These are phyloP conservation scores for Dentipellis fragilis DNA, from an alignment of 768 basidiomycete genomes.

Conservation along the genomic window DNA sequence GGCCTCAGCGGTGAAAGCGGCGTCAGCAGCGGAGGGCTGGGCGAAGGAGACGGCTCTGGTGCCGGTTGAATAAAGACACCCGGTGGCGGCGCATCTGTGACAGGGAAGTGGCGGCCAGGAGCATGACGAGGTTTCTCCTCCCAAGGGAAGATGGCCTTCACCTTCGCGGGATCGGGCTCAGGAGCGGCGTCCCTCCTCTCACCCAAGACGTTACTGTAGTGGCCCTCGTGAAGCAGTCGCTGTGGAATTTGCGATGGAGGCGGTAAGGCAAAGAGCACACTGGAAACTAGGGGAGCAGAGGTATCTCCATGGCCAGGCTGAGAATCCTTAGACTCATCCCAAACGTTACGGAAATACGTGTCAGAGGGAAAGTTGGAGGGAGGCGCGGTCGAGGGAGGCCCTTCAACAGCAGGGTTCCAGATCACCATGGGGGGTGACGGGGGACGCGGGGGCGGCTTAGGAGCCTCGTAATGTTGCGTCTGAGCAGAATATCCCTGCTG, in stretches of 20 bases:
- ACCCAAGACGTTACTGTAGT: conserved; percentile 55
- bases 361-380: conserved; percentile 55
- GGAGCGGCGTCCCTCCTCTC: conserved; percentile 33
- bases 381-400: conserved; percentile 60
- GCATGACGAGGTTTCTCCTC: conserved; percentile 62
- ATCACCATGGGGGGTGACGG: conserved; percentile 52
- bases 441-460: conserved; percentile 30
- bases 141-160: conserved; percentile 91
- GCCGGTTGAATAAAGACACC: conserved; percentile 10
- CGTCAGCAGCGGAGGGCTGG: conserved; percentile 16
- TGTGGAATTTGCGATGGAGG: conserved; percentile 56
- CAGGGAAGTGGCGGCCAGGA: conserved; percentile 62
- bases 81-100: conserved; percentile 15
- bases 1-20: conserved; percentile 8
- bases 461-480: not conserved
- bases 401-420: conserved; percentile 79
- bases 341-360: conserved; percentile 76
- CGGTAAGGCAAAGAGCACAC: conserved; percentile 51
- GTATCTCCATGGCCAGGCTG: conserved; percentile 27
- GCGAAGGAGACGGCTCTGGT: not conserved
- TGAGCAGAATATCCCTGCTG: not conserved
- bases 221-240: conserved; percentile 55
- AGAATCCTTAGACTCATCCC: conserved; percentile 57
- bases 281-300: conserved; percentile 10
- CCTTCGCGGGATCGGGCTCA: conserved; percentile 60